Base-by-base conservation (phyloP, 179 eudicot species). In the Pouteria campechiana region DNA sequence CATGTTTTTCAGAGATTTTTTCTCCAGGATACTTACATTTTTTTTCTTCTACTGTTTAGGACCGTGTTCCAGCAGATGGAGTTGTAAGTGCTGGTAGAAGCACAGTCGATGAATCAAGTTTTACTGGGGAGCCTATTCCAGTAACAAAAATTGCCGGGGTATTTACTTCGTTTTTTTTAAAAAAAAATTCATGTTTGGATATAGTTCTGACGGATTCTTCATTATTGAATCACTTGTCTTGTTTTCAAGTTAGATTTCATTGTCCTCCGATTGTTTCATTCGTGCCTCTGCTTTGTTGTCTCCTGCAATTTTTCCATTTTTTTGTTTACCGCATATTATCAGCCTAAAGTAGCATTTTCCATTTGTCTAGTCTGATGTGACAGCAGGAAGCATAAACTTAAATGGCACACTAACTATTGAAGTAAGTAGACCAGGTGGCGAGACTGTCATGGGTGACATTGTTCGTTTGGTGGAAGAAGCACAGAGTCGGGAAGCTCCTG, bases 51-150 rank as follows among this genome's bases (percentile, higher is more conserved):
- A 23, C 48, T 64, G 41, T 48, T 44, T 70, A 92, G 99, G 99
- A 92, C 60, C 89, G 96, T 35, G 61, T 92, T 63, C 99, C 99
- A 46, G 96, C 93, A 36, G 99, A 92, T 80, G 99, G 99, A 42
- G 65, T 76, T 44, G 96, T 92, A 48, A 67, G 57, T 54, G 83
- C 83, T 44, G 99, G 99, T 61, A 88, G 96, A 64, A 92, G 99
- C 65, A 72, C 96, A 39, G 86, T 92, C 42, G 99, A 92, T 23
- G 99, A 92, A 64, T 92, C 96, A 52, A 92, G 99, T 61, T 92
- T 92, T 49, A 78, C 96, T 2, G 99, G 99, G 52, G 99, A 92
- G 64, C 99, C 99, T 54, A 60, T 92, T 28, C 99, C 96, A 24
- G 99, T 88, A 54, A 92, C 96, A 22, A 92, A 92, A 67, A 48